These are phyloP conservation scores for Rosellinia necatrix DNA, from an alignment of 2,329 filamentous ascomycete genomes.

Conservation along the genomic window DNA sequence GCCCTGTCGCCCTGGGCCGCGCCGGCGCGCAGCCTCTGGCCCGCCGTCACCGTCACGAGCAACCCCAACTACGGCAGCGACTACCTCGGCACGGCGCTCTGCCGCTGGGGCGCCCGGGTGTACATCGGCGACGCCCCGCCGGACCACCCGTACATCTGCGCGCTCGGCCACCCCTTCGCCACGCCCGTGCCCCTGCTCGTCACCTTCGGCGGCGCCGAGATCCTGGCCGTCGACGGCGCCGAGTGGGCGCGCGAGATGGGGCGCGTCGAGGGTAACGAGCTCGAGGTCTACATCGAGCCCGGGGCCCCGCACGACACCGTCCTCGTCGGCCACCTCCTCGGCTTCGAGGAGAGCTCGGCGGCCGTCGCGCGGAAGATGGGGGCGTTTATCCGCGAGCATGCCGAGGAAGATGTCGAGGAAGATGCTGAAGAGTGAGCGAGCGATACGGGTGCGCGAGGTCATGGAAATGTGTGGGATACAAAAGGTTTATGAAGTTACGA, in stretches of 20 bases:
- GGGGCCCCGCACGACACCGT: slow-evolving; percentile 53
- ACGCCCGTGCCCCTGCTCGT: slow-evolving; percentile 33
- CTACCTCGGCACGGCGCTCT: slow-evolving; percentile 46
- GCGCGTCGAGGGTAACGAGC: slow-evolving; percentile 25
- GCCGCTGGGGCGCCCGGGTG: slow-evolving; percentile 47
- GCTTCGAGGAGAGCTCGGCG: slow-evolving; percentile 45
- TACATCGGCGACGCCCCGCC: slow-evolving; percentile 39
- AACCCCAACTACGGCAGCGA: slow-evolving; percentile 41
- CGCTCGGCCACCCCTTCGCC: slow-evolving; percentile 32
- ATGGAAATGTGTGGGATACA: no score
- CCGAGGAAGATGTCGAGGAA: not conserved
- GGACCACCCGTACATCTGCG: slow-evolving; percentile 42
- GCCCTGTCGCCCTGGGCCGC: slow-evolving; percentile 40
- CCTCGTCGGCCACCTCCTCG: slow-evolving; percentile 45
- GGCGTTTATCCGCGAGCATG: slow-evolving; percentile 29
- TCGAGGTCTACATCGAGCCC: slow-evolving; percentile 47
- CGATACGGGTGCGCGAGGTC: no score
- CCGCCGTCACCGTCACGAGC: slow-evolving; percentile 16
- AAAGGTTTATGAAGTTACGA: no score
- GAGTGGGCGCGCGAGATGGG: slow-evolving; percentile 62
- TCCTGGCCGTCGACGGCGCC: slow-evolving; percentile 46
- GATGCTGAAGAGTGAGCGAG: no score
- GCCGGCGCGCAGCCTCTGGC: slow-evolving; percentile 24
- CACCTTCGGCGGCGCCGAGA: slow-evolving; percentile 32
- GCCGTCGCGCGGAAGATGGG: slow-evolving; percentile 33